Base-by-base conservation (phyloP, 208 protist genomes). In the Acanthamoeba lenticulata region DNA sequence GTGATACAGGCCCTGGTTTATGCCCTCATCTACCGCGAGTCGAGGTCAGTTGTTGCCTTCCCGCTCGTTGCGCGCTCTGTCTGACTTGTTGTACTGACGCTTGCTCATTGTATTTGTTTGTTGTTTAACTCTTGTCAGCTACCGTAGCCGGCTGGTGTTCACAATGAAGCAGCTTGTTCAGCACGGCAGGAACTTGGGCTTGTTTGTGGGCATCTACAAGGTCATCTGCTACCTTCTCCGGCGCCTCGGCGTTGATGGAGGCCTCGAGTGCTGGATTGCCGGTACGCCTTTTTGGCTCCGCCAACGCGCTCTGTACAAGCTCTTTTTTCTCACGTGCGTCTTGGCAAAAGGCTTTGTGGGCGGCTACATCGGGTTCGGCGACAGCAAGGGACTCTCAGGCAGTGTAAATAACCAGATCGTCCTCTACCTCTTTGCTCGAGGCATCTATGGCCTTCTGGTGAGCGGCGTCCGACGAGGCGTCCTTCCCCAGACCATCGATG, bases 351-450 rank as follows among this genome's bases (percentile, higher is more conserved):
- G 67, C 3, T 77, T 77, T 13, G 67, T 77, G 29, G 67, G 42
- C 19, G 90, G 90, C 60, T 96, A 94, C 57, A 86, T 49, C 62
- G 94, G 89, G 52, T 96, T 96, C 72, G 94, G 94, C 79, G 91
- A 94, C 1, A 94, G 72, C 32, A 92, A 83, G 55, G 60, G 57
- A 11, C 62, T 86, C 5, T 94, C 89, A 60, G 94, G 94, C 9
- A 96, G 94, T 94, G 94, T 96, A 34, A 96, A 96, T 55, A 96
- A 96, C 65, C 94, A 96, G 57, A 96, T 96, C 29, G 94, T 96
- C 62, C 74, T 96, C 21, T 96, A 96, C 42, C 60, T 96, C 11
- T 96, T 96, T 49, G 94, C 92, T 9, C 29, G 94, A 29, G 94
- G 90, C 52, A 27, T 96, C 32, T 65, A 94, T 47, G 94, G 94